Conservation (phyloP, 768 basidiomycete genomes). For the Gloeopeniophorella convolvens region DNA sequence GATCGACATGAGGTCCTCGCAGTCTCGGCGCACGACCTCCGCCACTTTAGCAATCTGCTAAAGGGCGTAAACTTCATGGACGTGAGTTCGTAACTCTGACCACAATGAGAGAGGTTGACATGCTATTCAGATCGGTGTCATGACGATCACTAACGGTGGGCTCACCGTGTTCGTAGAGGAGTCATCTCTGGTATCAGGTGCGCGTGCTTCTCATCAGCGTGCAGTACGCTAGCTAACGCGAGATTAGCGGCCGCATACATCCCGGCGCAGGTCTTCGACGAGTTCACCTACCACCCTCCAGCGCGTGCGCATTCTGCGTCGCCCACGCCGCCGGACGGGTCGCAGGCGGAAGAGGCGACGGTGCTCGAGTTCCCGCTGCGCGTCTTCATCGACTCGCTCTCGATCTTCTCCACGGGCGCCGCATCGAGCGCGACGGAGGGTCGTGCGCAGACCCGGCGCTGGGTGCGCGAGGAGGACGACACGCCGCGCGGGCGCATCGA, state of each 20-base stretch:
- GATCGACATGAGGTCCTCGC: slow-evolving; percentile 43
- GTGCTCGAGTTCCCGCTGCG: slow-evolving; percentile 81
- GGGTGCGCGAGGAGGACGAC: slow-evolving; percentile 37
- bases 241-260: slow-evolving; percentile 78
- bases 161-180: slow-evolving; percentile 82
- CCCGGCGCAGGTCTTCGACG: slow-evolving; percentile 69
- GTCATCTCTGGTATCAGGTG: slow-evolving; percentile 73
- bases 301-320: slow-evolving; percentile 22
- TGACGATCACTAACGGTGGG: slow-evolving; percentile 64
- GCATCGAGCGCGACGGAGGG: slow-evolving; percentile 25
- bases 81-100: slow-evolving; percentile 38
- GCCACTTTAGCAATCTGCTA: slow-evolving; percentile 71
- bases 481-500: slow-evolving; percentile 46
- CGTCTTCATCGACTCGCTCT: slow-evolving; percentile 83
- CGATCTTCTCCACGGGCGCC: slow-evolving; percentile 80
- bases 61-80: slow-evolving; percentile 77
- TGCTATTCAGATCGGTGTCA: slow-evolving; percentile 54
- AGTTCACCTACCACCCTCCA: slow-evolving; percentile 59
- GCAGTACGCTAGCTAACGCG: background rate
- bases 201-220: slow-evolving; percentile 20
- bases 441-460: slow-evolving; percentile 37
- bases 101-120: slow-evolving; percentile 1
- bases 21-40: slow-evolving; percentile 73
- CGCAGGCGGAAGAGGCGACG: slow-evolving; percentile 26
- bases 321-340: slow-evolving; percentile 19